Evolutionary conservation across 768 basidiomycete species (phyloP).

Genomic region (Amanita polypyramis): DNA sequence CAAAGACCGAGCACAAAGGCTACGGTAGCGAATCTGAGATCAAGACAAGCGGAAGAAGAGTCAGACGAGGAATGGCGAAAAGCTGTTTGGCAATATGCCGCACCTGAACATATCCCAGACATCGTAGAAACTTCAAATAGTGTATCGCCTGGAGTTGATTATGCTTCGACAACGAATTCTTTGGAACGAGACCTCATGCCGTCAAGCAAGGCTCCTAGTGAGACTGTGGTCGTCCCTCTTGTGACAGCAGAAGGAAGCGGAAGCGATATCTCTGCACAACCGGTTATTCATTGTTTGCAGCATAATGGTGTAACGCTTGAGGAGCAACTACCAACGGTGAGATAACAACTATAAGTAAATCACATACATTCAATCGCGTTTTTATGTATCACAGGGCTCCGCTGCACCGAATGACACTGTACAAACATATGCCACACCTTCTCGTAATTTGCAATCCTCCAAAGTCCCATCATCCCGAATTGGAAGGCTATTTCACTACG

Average conservation of each 20-base stretch:
- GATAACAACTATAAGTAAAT: not conserved
- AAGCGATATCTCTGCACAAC: not conserved
- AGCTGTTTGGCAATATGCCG: not conserved
- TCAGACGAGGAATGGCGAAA: not conserved
- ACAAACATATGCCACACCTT: conserved; percentile 9
- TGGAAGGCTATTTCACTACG: conserved; percentile 89
- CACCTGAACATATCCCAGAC: not conserved
- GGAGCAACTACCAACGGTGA: not conserved
- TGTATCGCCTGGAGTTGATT: too few species aligned
- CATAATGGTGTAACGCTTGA: not conserved
- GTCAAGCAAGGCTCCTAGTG: not conserved
- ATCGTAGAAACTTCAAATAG: not conserved
- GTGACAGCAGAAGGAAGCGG: not conserved
- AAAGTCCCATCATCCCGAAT: conserved; percentile 86
- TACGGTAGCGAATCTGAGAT: conserved; percentile 4
- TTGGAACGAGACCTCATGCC: not conserved
- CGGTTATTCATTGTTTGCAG: not conserved
- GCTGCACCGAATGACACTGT: not conserved
- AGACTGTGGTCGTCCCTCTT: not conserved
- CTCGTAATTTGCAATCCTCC: conserved; percentile 59
- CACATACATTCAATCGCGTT: conserved; percentile 2
- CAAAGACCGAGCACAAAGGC: conserved; percentile 11
- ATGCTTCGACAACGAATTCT: too few species aligned
- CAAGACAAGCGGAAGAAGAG: conserved; percentile 3
- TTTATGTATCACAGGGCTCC: conserved; percentile 6